A percentile compares a stretch with the other conserved stretches of the same genome.
These are phyloP conservation scores for Setaria viridis DNA, from an alignment of 202 grass and related monocot genomes.

Conservation along the genomic window DNA sequence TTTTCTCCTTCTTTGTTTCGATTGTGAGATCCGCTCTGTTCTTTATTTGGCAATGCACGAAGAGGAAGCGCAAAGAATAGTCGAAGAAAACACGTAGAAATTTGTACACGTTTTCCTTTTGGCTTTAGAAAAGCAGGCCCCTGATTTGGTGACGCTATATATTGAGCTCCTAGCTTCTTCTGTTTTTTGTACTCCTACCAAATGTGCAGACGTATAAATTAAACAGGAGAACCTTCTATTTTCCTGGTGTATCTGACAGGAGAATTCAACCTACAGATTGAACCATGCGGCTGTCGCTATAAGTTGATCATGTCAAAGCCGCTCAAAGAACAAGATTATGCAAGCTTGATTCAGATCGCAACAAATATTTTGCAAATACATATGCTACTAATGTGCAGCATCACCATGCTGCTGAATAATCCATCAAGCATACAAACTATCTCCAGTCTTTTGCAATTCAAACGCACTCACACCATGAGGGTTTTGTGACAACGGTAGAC, in stretches of 20 bases:
- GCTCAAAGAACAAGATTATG: no score
- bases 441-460: not conserved
- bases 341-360: not conserved
- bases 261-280: no score
- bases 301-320: no score
- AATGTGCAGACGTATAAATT: no score
- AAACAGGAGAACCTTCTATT: no score
- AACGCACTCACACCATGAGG: not conserved
- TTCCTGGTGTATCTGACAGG: no score
- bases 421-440: not conserved
- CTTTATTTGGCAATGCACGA: constrained; percentile 38
- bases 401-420: not conserved
- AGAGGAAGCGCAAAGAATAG: constrained; percentile 25
- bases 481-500: not conserved
- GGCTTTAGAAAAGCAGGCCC: no score
- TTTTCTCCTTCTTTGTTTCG: not conserved
- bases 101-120: not conserved
- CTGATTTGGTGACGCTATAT: no score
- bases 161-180: no score
- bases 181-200: no score
- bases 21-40: not conserved
- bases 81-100: not conserved
- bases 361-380: not conserved
- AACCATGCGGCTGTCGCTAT: no score
- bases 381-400: not conserved